These are phyloP conservation scores for Coemansia sp. DNA, from an alignment of 192 early-diverging fungal species.

Conservation along the genomic window DNA sequence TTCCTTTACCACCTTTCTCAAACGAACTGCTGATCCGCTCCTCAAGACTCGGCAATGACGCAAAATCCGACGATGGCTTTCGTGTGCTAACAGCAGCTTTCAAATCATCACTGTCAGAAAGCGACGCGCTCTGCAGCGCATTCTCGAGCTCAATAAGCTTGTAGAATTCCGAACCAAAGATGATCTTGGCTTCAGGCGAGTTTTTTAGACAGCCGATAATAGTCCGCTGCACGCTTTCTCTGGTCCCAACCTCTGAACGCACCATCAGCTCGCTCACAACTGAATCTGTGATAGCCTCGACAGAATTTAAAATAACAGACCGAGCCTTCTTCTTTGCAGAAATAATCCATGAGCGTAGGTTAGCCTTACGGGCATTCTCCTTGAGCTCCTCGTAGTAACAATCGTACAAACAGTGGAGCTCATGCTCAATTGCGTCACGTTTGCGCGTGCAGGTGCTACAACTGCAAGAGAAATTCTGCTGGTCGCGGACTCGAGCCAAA, in stretches of 20 bases:
- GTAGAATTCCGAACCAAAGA: constrained; percentile 15
- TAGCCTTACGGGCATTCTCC: constrained; percentile 31
- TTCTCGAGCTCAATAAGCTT: constrained; percentile 15
- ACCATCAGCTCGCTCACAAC: constrained; percentile 5
- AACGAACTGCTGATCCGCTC: constrained; percentile 15
- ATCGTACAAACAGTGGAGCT: constrained; percentile 48
- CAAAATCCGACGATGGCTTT: not conserved
- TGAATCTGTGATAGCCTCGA: constrained; percentile 22
- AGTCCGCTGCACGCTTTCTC: constrained; percentile 10
- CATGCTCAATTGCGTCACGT: constrained; percentile 46
- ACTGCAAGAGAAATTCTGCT: constrained; percentile 50
- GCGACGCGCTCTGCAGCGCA: constrained; percentile 7
- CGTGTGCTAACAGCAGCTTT: not conserved
- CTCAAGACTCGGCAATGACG: constrained; percentile 5
- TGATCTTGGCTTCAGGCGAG: constrained; percentile 11
- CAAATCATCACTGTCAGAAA: constrained; percentile 7
- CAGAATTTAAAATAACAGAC: constrained; percentile 15
- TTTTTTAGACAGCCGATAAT: constrained; percentile 20
- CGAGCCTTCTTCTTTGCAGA: constrained; percentile 17
- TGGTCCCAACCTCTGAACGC: not conserved
- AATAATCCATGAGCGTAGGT: constrained; percentile 24
- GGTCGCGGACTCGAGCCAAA: constrained; percentile 38
- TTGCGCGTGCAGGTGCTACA: constrained; percentile 51
- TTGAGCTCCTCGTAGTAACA: constrained; percentile 40
- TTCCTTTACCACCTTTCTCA: constrained; percentile 11